Evolutionary conservation across 768 basidiomycete genomes (phyloP).

Genomic region (Suillus fuscotomentosus): DNA sequence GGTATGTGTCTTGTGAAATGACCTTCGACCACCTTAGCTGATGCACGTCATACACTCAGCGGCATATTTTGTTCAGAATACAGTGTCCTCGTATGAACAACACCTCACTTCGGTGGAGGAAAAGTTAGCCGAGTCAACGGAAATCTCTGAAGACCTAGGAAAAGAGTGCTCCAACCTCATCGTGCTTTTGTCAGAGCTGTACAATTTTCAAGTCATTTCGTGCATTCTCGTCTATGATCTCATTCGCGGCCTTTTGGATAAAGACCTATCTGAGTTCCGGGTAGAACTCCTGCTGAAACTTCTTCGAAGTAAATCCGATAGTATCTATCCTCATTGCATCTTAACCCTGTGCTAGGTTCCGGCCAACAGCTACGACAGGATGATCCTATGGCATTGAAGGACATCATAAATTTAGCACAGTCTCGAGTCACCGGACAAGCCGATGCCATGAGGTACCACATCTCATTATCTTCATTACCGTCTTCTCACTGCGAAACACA

Average conservation of each 20-base stretch:
- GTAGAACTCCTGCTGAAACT: conserved; percentile 89
- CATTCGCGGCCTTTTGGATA: conserved; percentile 69
- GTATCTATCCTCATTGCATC: not conserved
- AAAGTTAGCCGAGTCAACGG: conserved; percentile 12
- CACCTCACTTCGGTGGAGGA: conserved; percentile 41
- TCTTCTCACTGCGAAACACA: conserved; percentile 26
- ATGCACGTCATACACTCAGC: conserved; percentile 40
- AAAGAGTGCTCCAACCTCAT: conserved; percentile 92
- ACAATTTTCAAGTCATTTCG: conserved; percentile 94
- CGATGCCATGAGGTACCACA: conserved; percentile 48
- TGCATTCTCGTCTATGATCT: conserved; percentile 89
- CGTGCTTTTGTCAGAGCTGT: conserved; percentile 85
- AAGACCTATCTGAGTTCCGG: conserved; percentile 67
- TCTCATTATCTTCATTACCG: not conserved
- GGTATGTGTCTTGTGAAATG: conserved; percentile 48
- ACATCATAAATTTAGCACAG: conserved; percentile 85
- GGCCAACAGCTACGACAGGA: conserved; percentile 89
- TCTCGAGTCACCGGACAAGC: conserved; percentile 57
- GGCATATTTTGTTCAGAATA: conserved; percentile 78
- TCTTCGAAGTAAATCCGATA: conserved; percentile 58
- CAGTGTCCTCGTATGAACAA: conserved; percentile 65
- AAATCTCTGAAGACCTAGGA: conserved; percentile 44
- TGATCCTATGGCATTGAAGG: conserved; percentile 89
- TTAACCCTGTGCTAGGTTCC: conserved; percentile 57
- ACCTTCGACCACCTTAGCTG: not conserved